A percentile compares a stretch with the other conserved stretches of the same genome.
Evolutionary conservation across 2,329 filamentous ascomycete species (phyloP).

Genomic region (Xylariales sp.): DNA sequence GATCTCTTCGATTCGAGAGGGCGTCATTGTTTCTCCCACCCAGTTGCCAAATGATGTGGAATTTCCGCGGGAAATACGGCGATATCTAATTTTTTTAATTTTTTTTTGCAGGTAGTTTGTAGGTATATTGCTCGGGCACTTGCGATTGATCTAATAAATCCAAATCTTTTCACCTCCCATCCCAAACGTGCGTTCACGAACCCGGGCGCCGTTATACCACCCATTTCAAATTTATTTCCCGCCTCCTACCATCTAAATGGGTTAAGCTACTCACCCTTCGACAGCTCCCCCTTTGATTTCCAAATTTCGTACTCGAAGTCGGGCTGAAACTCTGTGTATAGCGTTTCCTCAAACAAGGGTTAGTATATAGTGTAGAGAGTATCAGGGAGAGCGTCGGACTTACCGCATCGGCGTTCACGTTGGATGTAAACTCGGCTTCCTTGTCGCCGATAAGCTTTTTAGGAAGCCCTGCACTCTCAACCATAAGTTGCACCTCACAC

Average conservation of each 20-base stretch:
- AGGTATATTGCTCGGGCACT: no score
- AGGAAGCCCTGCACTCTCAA: conserved; percentile 61
- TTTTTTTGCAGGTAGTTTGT: no score
- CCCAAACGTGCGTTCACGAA: no score
- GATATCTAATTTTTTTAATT: no score
- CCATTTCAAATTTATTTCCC: no score
- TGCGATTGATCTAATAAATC: no score
- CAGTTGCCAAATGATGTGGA: no score
- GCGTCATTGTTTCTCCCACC: no score
- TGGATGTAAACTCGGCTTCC: conserved; percentile 34
- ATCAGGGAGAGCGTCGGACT: background rate
- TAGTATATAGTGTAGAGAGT: background rate
- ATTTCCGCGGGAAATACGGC: no score
- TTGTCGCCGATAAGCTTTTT: conserved; percentile 33
- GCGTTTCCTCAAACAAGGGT: conserved; percentile 1
- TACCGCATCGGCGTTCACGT: background rate
- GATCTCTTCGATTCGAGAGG: no score
- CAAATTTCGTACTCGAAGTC: conserved; percentile 35
- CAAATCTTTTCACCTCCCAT: no score
- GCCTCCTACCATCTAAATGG: background rate
- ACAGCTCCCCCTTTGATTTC: conserved; percentile 1
- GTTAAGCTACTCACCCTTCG: background rate
- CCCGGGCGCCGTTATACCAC: no score
- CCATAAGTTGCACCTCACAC: conserved; percentile 67
- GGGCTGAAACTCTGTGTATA: conserved; percentile 21